A percentile compares a stretch with the other conserved stretches of the same genome.
These are phyloP conservation scores for Fusarium subtropicale DNA, from an alignment of 2,329 filamentous ascomycete species.

Conservation along the genomic window DNA sequence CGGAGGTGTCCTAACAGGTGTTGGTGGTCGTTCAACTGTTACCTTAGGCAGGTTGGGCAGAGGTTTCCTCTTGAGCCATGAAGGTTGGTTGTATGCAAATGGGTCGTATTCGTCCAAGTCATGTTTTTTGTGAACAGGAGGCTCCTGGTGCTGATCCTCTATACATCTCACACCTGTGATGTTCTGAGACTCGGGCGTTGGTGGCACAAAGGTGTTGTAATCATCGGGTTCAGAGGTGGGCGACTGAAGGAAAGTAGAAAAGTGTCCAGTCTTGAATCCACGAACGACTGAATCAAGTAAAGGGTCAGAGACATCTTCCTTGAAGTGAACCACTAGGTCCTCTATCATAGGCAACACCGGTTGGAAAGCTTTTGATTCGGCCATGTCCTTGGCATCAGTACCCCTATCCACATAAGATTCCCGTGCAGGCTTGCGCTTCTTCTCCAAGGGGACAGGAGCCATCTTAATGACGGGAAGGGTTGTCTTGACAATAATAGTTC, in stretches of 20 bases:
- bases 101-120: conserved; percentile 60
- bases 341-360: conserved; percentile 65
- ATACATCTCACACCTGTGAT: conserved; percentile 15
- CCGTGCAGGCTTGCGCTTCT: conserved; percentile 45
- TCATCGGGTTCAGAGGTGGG: conserved; percentile 41
- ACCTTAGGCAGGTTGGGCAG: conserved; percentile 39
- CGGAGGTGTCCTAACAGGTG: conserved; percentile 58
- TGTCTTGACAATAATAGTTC: conserved; percentile 50
- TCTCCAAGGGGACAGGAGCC: conserved; percentile 47
- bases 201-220: conserved; percentile 38
- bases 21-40: conserved; percentile 54
- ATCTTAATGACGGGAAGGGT: conserved; percentile 47
- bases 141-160: conserved; percentile 30
- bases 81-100: conserved; percentile 54
- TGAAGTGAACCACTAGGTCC: conserved; percentile 68
- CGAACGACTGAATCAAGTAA: conserved; percentile 61
- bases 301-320: conserved; percentile 55
- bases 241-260: conserved; percentile 45
- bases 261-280: conserved; percentile 54
- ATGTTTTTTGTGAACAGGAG: conserved; percentile 14
- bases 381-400: conserved; percentile 51
- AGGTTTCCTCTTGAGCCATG: conserved; percentile 42
- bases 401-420: conserved; percentile 55
- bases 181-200: conserved; percentile 44
- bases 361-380: conserved; percentile 48